Evolutionary conservation across 2,329 filamentous ascomycete species (phyloP), one percentile per base, ranked within the genome.

Genomic region (Verticillium alfalfae): DNA sequence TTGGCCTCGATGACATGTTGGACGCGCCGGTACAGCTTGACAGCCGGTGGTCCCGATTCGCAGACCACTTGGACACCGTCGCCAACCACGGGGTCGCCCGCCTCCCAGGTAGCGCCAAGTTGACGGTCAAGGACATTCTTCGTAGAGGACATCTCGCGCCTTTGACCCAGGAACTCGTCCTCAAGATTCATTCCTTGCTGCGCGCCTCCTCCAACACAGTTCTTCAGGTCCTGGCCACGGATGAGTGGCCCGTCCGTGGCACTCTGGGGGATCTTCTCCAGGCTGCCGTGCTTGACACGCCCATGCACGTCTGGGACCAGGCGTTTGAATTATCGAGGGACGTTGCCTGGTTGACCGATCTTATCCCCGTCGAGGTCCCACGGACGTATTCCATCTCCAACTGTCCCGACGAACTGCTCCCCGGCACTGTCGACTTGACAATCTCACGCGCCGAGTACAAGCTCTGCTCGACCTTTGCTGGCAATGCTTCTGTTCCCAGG

Each of bases 361-460:
- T 84, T 1, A 74, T 84, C 8, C 65, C 74, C 0, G 71, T 83
- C 2, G 81, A 84, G 65, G 76, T 84, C 0, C 81, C 81, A 0
- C 76, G 81, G 10, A 84, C 81, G 0, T 84, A 84, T 63, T 82
- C 78, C 41, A 84, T 84, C 52, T 82, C 82, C 0, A 82, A 75
- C 67, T 78, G 76, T 64, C 76, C 78, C 0, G 75, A 82, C 3
- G 81, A 83, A 57, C 70, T 84, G 5, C 75, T 84, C 0, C 82
- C 82, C 0, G 78, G 71, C 61, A 82, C 78, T 0, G 75, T 84
- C 5, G 81, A 84, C 61, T 70, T 85, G 13, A 82, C 79, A 0
- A 74, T 84, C 36, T 83, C 81, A 1, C 75, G 82, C 1, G 78
- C 81, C 0, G 80, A 83, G 57, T 83, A 81, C 67, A 76, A 80